Base-by-base conservation (phyloP, 192 early-diverging fungal species). In the Cladochytrium replicatum region DNA sequence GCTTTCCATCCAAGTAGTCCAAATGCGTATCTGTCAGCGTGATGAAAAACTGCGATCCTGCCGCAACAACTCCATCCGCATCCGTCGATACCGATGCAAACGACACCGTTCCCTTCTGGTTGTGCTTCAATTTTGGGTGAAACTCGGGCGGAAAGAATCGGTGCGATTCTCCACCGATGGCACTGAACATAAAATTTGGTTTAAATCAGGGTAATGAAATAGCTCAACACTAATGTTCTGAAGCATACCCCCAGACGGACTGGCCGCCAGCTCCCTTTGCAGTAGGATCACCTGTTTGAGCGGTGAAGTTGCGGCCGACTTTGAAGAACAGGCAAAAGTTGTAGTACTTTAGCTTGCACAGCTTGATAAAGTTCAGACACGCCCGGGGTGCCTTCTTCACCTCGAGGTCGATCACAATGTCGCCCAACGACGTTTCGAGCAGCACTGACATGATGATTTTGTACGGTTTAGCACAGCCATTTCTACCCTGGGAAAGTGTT, bases 261-360 rank as follows among this genome's bases (percentile, higher is more conserved):
- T 81, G 72, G 4, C 83, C 84, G 6, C 83, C 80, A n/a, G 68
- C 63, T 5, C 81, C 82, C 3, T 75, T 83, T 4, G 80, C 87
- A 0, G 72, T 72, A 8, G 81, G 82, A 66, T 90, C 84, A 11
- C 88, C 85, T 0, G 78, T 77, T 39, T 86, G 83, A 0, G 77
- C 77, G 69, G 82, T 83, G 50, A 89, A 91, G 48, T 84, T 72
- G 51, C 83, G 75, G 53, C 84, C 78, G 9, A 93, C 78, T 60
- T 85, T 85, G 62, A 87, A 78, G 49, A 89, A 88, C 30, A 82
- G 74, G 21, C 71, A 61, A 45, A 75, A 91, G 69, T 93, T 91
- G 64, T 87, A 91, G 52, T 82, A 81, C 52, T 93, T 93, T 43
- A 78, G 67, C 55, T 96, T 93, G 60, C 88, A 91, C 6, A 93